phyloP scores from a whole-genome alignment of 805 yeast genomes.

The Ogataea haglerorum region DNA sequence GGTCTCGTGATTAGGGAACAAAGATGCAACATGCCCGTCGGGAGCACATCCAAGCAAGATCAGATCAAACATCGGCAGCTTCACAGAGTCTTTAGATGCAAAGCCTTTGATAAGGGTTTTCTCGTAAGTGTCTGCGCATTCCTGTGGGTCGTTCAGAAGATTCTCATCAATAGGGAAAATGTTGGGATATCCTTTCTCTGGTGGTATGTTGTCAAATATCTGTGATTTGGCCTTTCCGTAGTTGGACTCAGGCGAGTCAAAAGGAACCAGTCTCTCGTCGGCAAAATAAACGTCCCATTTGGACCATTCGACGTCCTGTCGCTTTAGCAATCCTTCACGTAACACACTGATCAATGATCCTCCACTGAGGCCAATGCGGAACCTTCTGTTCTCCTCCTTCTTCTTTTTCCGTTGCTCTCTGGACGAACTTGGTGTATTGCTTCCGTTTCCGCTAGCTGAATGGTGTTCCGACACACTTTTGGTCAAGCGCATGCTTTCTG shows the following conservation, averaged over 20 bases:
- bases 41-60: conserved; percentile 96
- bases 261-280: conserved; percentile 92
- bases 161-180: conserved; percentile 81
- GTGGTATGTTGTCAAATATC: conserved; percentile 66
- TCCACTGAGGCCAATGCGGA: conserved; percentile 88
- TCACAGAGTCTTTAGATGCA: conserved; percentile 95
- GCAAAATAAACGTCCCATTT: conserved; percentile 97
- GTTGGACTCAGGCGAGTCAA: conserved; percentile 76
- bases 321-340: conserved; percentile 75
- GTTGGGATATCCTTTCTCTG: conserved; percentile 53
- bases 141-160: conserved; percentile 75
- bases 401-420: conserved; percentile 40
- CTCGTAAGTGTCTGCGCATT: conserved; percentile 92
- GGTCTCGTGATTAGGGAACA: conserved; percentile 88
- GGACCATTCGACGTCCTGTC: conserved; percentile 76
- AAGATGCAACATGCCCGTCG: conserved; percentile 96
- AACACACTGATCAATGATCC: conserved; percentile 88
- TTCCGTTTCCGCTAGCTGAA: conserved; percentile 13
- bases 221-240: conserved; percentile 86
- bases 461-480: conserved; percentile 11
- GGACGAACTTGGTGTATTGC: conserved; percentile 13
- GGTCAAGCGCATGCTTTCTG: conserved; percentile 1
- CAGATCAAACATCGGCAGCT: conserved; percentile 90
- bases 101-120: conserved; percentile 81
- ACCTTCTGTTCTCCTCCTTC: conserved; percentile 62